phyloP scores from a whole-genome alignment of 176 grass and related monocot genomes.

The Alloteropsis semialata region DNA sequence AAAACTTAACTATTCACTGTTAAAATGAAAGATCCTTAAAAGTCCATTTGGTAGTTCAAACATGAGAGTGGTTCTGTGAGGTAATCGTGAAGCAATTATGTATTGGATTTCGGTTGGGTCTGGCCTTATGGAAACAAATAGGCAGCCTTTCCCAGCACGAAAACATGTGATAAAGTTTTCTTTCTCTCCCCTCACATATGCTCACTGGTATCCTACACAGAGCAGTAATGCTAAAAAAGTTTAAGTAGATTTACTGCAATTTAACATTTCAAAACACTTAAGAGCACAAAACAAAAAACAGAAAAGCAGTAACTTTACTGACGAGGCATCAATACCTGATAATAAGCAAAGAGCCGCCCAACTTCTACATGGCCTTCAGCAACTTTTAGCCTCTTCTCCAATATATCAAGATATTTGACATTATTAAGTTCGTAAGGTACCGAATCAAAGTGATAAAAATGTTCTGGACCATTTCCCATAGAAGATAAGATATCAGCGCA shows the following conservation, averaged over 20 bases:
- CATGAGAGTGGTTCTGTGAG: background rate
- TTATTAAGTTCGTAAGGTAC: slow-evolving; percentile 15
- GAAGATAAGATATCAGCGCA: slow-evolving; percentile 42
- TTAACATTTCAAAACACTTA: background rate
- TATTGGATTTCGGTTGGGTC: background rate
- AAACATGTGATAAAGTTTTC: background rate
- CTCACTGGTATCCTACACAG: background rate
- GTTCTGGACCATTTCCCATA: slow-evolving; percentile 26
- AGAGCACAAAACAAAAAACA: background rate
- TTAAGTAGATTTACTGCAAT: slow-evolving; percentile 4
- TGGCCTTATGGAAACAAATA: background rate
- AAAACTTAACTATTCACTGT: background rate
- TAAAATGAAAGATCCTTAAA: background rate
- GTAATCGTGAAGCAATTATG: background rate
- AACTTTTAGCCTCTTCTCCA: slow-evolving; percentile 76
- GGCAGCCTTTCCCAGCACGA: background rate
- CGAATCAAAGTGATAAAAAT: slow-evolving; percentile 33
- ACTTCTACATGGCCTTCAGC: slow-evolving; percentile 98
- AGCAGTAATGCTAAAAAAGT: background rate
- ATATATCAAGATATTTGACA: slow-evolving; percentile 41
- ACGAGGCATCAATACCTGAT: slow-evolving; percentile 63
- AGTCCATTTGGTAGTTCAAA: background rate
- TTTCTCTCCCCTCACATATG: background rate
- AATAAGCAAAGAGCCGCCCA: slow-evolving; percentile 87
- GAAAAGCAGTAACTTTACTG: slow-evolving; percentile 3